These are phyloP conservation scores for Russula olivacea DNA, from an alignment of 768 basidiomycete species.

Conservation along the genomic window DNA sequence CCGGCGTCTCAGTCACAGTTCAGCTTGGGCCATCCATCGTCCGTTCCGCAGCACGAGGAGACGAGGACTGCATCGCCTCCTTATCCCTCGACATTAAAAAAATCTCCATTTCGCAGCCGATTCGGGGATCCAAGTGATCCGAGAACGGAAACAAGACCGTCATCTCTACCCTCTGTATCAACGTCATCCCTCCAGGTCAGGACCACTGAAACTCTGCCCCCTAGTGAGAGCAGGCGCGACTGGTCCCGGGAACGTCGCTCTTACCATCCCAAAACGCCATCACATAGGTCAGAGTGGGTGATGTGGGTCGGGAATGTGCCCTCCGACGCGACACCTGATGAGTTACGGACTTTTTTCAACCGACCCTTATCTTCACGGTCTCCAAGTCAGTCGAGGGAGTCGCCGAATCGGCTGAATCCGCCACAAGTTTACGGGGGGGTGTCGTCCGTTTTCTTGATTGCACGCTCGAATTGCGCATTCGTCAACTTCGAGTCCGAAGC, in stretches of 20 bases:
- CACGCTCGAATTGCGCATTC: slow-evolving; percentile 93
- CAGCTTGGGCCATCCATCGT: slow-evolving; percentile 27
- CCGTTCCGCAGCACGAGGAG: neutral
- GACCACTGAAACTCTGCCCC: slow-evolving; percentile 6
- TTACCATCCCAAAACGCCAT: slow-evolving; percentile 67
- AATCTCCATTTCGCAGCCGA: neutral
- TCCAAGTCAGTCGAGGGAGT: slow-evolving; percentile 8
- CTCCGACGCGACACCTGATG: slow-evolving; percentile 73
- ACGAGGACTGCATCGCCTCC: neutral
- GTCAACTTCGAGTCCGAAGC: slow-evolving; percentile 73
- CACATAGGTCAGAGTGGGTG: slow-evolving; percentile 82
- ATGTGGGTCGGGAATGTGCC: slow-evolving; percentile 97
- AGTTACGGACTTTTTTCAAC: slow-evolving; percentile 82
- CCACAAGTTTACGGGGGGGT: slow-evolving; percentile 47
- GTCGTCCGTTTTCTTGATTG: slow-evolving; percentile 83
- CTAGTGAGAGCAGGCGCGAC: neutral
- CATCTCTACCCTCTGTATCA: neutral
- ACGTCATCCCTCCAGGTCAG: neutral
- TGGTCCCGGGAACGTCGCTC: slow-evolving; percentile 37
- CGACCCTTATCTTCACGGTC: slow-evolving; percentile 26
- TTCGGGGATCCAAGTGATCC: neutral
- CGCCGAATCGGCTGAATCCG: slow-evolving; percentile 19
- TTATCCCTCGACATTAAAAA: neutral
- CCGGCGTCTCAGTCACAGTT: slow-evolving; percentile 33
- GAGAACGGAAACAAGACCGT: neutral